A percentile compares a stretch with the other conserved stretches of the same genome.
Evolutionary conservation across 805 yeast species (phyloP).

Genomic region (Candida vaughaniae): DNA sequence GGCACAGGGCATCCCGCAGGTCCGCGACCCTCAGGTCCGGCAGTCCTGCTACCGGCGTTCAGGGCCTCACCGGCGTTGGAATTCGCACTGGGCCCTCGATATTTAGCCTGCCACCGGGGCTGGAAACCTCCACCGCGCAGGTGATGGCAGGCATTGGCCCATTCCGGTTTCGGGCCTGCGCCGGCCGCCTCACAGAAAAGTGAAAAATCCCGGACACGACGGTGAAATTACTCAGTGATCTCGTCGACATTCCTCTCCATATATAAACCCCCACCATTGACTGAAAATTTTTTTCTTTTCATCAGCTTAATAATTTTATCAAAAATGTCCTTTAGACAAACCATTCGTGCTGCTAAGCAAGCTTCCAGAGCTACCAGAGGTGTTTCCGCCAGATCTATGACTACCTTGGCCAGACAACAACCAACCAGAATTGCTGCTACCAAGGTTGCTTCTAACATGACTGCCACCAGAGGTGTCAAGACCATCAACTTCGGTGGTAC

Average conservation of each 20-base stretch:
- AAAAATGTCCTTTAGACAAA: constrained; percentile 45
- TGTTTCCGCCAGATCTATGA: constrained; percentile 61
- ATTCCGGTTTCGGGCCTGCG: constrained; percentile 7
- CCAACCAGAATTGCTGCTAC: constrained; percentile 36
- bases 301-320: not conserved
- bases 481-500: constrained; percentile 96
- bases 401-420: constrained; percentile 48
- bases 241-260: constrained; percentile 2
- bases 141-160: constrained; percentile 6
- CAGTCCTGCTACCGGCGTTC: no score
- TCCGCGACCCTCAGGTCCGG: no score
- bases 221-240: constrained; percentile 2
- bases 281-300: constrained; percentile 8
- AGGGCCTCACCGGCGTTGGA: no score
- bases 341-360: constrained; percentile 46
- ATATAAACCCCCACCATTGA: constrained; percentile 3
- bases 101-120: no score
- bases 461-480: constrained; percentile 86
- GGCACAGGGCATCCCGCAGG: no score
- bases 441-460: constrained; percentile 19
- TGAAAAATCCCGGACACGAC: constrained; percentile 5
- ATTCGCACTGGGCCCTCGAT: no score
- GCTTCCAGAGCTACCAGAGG: constrained; percentile 44
- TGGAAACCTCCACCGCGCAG: no score
- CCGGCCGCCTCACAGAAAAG: constrained; percentile 7